Evolutionary conservation across 805 yeast species (phyloP), one percentile per base, ranked within the genome.

Genomic region (Debaryomyces prosopidis): DNA sequence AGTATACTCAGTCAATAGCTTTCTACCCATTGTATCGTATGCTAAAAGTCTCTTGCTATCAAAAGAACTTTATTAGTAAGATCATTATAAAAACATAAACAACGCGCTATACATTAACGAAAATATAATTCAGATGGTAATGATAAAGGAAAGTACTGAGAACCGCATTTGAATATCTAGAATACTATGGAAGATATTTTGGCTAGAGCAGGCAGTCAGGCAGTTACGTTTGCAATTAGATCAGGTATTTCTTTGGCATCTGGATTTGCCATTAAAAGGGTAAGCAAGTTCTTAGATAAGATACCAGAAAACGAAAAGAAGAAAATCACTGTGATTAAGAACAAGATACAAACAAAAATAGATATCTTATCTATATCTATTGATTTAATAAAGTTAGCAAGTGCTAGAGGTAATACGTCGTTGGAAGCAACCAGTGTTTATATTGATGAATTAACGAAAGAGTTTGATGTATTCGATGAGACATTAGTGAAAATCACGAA

Each of bases 241-340:
- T 85, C 91, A 1, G 89, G 94, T 0, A 78, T 87, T 27, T 81
- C 89, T 2, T 53, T 87, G 16, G 94, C 91, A 0, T 81, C 90
- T 0, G 80, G 85, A 0, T 87, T 80, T 64, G 90, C 91, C 17
- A 73, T 86, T 35, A 81, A 79, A 46, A 80, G 85, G 0, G 78
- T 86, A n/a, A 62, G 80, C 27, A 64, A 75, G 41, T 73, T 84
- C 46, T 66, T 86, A 36, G 83, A 76, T 15, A 63, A 66, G 30
- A 71, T 79, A 48, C 87, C 89, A 0, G 76, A 66, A 20, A 70
- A 74, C 19, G 85, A 84, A 44, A 71, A 77, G 48, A 54, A 54
- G 5, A 62, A 68, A 16, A 64, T 87, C 23, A 73, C 73, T 40
- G 46, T 53, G 8, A 60, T 75, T 3, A 71, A 72, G 46, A 62